Base-by-base conservation (phyloP, 2,329 filamentous ascomycete species). In the Rugonectria rugulosa region DNA sequence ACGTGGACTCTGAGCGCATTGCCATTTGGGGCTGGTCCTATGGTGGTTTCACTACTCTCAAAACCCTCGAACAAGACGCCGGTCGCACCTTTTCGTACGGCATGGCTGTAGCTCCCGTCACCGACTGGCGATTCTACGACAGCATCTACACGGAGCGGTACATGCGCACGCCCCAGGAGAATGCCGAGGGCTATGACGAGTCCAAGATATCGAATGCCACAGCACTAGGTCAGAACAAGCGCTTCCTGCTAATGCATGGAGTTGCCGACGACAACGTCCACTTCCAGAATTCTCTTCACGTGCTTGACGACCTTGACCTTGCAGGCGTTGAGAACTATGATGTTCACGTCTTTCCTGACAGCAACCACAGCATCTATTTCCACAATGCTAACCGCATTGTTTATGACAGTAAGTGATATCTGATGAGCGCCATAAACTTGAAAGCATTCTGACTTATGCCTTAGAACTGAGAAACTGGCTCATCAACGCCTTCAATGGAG, bases 21-120 rank as follows among this genome's bases (percentile, higher is more conserved):
- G 93, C 92, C 17, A 96, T 99, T 70, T 99, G 95, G 95, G 95
- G 95, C 42, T 99, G 95, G 95, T 96, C 91, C 60, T 99, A 95
- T 70, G 95, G 95, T 54, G 95, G 95, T 10, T 99, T 96, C 79
- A 90, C 91, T 80, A 91, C 95, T 6, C 83, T 99, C 68, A 99
- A 99, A 79, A 95, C 92, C 1, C 86, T 99, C 11, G 95, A 99
- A 79, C 84, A 86, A 59, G 95, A 99, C 71, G 94, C 86, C 8
- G 95, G 96, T 5, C 73, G 86, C 69, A 98, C 93, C 0, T 99
- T 97, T 78, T 88, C 88, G 61, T 99, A 99, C 72, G 96, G 95
- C 65, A 97, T 99, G 90, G 92, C 96, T 6, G 96, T 99, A 46
- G 95, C 95, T 2, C 95, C 95, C 15, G 95, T 99, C n/a, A 98